Base-by-base conservation (phyloP, 352 stramenopile species). In the Phytophthora hybrid region DNA sequence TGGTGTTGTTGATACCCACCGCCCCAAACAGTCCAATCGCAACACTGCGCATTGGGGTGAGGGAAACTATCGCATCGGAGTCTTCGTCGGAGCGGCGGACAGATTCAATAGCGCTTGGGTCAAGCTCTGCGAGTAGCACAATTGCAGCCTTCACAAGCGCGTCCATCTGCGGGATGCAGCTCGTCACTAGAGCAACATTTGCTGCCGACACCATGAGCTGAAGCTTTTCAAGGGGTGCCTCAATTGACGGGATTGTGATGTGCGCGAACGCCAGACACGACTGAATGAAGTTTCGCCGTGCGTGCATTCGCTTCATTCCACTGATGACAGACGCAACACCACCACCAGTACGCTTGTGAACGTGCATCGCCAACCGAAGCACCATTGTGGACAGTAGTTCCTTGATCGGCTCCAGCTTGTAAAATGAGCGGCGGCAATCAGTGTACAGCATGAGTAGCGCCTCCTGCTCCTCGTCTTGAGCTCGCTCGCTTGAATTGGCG, bases 181-280 rank as follows among this genome's bases (percentile, higher is more conserved):
- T 87, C 19, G 81, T 93, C 34, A 88, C 37, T 4, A 97, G 66
- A 13, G 89, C 87, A 0, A 93, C 82, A 68, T 94, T 90, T 11
- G 87, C 88, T 11, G 87, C 89, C 2, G 81, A 61, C 2, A 86
- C 74, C 62, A 95, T 75, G 18, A 98, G 68, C 32, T 95, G 66
- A 9, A 97, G 66, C 41, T 88, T 89, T 18, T 82, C 64, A 16
- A 82, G 54, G 2, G 71, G 31, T 5, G 82, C 60, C 1, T 82
- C 68, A 26, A 97, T 91, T 21, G 87, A 95, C 26, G 93, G 93
- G 23, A 97, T 97, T 32, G 91, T 98, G 60, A 98, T 93, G 65
- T 97, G 90, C 10, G 86, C 87, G 60, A 93, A 98, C 6, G 93
- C 93, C n/a, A 97, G 71, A 60, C 91, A 97, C 3, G 89, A 96